Evolutionary conservation across 148 eudicot genomes (phyloP).

Genomic region (Chenopodium formosanum): DNA sequence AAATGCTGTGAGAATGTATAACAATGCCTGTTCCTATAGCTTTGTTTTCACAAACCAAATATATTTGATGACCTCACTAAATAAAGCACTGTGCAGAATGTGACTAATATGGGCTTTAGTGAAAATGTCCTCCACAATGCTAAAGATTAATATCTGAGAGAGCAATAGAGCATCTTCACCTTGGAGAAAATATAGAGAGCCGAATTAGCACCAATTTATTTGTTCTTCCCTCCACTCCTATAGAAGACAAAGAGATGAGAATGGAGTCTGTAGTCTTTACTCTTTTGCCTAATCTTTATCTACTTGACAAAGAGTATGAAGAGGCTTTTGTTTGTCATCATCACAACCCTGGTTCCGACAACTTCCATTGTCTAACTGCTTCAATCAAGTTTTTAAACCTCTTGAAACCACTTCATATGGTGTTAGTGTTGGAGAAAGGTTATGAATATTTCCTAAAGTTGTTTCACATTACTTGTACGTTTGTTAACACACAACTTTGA

Average conservation of each 20-base stretch:
- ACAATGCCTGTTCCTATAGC: background rate
- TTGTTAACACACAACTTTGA: no score
- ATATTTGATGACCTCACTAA: no score
- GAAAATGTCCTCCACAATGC: background rate
- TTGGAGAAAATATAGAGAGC: background rate
- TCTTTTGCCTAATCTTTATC: background rate
- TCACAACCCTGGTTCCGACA: background rate
- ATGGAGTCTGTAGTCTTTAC: background rate
- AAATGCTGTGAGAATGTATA: background rate
- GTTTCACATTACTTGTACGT: no score
- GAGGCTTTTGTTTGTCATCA: background rate
- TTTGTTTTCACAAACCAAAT: background rate
- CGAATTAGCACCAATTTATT: background rate
- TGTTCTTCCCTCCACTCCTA: background rate
- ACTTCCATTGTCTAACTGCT: no score
- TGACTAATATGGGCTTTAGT: background rate
- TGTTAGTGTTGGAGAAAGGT: no score
- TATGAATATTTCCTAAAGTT: no score
- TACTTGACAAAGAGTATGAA: background rate
- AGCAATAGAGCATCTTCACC: background rate
- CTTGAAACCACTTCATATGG: no score
- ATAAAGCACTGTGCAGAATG: background rate
- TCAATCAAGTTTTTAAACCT: no score
- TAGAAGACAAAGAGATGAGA: background rate
- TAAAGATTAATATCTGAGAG: background rate